Base-by-base conservation (phyloP, 257 asterid genomes). In the Lavandula angustifolia region DNA sequence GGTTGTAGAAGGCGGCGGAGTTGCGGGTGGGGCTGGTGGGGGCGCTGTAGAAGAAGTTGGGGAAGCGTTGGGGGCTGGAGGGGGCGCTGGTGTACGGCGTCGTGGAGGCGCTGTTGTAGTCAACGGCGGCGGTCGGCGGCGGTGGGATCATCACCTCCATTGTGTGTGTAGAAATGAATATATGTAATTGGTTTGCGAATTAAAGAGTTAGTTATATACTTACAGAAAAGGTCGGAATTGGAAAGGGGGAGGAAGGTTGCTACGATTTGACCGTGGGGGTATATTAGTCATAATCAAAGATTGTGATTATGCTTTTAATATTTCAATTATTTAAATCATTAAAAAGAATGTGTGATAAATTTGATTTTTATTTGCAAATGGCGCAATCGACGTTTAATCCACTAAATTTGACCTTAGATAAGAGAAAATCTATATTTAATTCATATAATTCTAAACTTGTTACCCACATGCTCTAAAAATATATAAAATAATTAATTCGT, bases 41-140 rank as follows among this genome's bases (percentile, higher is more conserved):
- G 66, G 85, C 88, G 56, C 97, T 90, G 77, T 70, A 79, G 79
- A 68, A 87, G 52, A 60, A 67, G 22, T n/a, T 32, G 72, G 73
- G 79, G 34, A 67, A 64, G 44, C 79, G 84, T 13, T 64, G 82
- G 16, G 96, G 95, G 67, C 85, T 81, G 9, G 96, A 80, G 63
- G 92, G 76, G 59, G 92, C 89, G 61, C 80, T 85, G 1, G 80
- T 71, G 74, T 67, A 84, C 0, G 96, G 96, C 11, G 92, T 57
- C 16, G 85, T 82, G 73, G 75, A 73, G 34, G 86, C 71, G 66
- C 87, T 86, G 59, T 86, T 85, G 66, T 82, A 84, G 76, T 78
- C 75, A 82, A 82, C 71, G 46, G 66, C 77, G 49, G 66, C 80
- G 72, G 40, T 69, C 60, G 50, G 5, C 1, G 78, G 49, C 12